Base-by-base conservation (phyloP, 2,329 filamentous ascomycete genomes). In the Thelonectria olida region DNA sequence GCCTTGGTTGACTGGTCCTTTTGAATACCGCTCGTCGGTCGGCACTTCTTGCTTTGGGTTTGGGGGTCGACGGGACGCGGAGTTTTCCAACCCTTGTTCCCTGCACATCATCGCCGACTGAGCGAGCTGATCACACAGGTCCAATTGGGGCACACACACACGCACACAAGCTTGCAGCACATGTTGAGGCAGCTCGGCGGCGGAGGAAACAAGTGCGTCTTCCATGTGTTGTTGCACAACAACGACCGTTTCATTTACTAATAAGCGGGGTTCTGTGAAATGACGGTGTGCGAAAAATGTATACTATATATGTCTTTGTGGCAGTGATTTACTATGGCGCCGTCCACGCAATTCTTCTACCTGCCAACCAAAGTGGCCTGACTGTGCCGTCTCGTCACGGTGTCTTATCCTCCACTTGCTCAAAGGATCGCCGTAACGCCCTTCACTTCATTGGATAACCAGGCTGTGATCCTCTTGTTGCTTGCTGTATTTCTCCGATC, bases 221-320 rank as follows among this genome's bases (percentile, higher is more conserved):
- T 39, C 9, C n/a, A 17, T 45, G 22, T 45, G 20, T 13, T 25
- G 4, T 20, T 10, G 20, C 28, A 12, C 25, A 10, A 13, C 42
- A 45, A 45, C 22, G 22, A 25, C 6, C n/a, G 20, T 5, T 5
- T 13, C 12, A 8, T 45, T 45, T 22, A 4, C 27, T 15, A 4
- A n/a, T 13, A 51, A 61, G 62, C 63, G 62, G 55, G 66, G 63
- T 61, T 20, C 15, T 12, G 58, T n/a, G 23, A 70, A 70, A 70
- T 70, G 64, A 70, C 68, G 68, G 68, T 71, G 68, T 67, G 66
- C 49, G 44, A 59, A 54, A 10, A 31, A 10, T 15, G n/a, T n/a
- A n/a, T n/a, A n/a, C n/a, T n/a, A n/a, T n/a, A n/a, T n/a, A n/a
- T n/a, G n/a, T n/a, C 36, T 61, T n/a, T 55, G 23, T 36, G 54